Base-by-base conservation (phyloP, 805 yeast species). In the Maudiozyma turicensis region DNA sequence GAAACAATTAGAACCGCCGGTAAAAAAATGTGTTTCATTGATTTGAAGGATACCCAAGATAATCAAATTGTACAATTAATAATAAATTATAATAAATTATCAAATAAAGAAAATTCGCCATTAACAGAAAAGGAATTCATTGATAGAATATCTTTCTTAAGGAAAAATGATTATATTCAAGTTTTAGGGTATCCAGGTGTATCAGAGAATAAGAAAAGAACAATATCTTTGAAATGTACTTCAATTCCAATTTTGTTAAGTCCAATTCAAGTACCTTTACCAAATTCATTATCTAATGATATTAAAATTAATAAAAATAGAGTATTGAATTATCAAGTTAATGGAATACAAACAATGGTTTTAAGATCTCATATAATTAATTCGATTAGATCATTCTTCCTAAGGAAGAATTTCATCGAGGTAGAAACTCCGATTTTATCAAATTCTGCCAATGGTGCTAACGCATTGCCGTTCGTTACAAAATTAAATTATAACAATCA, bases 361-460 rank as follows among this genome's bases (percentile, higher is more conserved):
- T 72, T 80, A 1, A 76, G 91, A 52, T 73, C 82, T 2, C 58
- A 67, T n/a, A 68, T 89, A 1, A 71, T 82, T 2, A 69, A 71
- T 9, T 61, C 73, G 1, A 70, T 91, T 4, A 68, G 96, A 26
- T 53, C 59, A 1, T 89, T 78, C 56, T 72, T 91, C 20, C 71
- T 73, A 40, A 56, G 59, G 0, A 66, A 69, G 26, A 79, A 71
- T 1, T 93, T 89, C 55, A 52, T 86, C 3, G 96, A 89, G 63
- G 95, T 93, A 0, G 85, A 83, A 46, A 93, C 99, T 0, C 99
- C 99, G 0, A 77, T 89, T 1, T 65, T 93, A 10, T 77, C 88
- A 0, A 58, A 70, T 6, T 80, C 82, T 1, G 78, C 89, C 0
- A 86, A 88, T 14, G 99, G 99, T 2, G 99, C 99, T 5, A 81